A percentile compares a stretch with the other conserved stretches of the same genome.
These are phyloP conservation scores for Penicillium argentinense DNA, from an alignment of 495 filamentous ascomycete genomes.

Conservation along the genomic window DNA sequence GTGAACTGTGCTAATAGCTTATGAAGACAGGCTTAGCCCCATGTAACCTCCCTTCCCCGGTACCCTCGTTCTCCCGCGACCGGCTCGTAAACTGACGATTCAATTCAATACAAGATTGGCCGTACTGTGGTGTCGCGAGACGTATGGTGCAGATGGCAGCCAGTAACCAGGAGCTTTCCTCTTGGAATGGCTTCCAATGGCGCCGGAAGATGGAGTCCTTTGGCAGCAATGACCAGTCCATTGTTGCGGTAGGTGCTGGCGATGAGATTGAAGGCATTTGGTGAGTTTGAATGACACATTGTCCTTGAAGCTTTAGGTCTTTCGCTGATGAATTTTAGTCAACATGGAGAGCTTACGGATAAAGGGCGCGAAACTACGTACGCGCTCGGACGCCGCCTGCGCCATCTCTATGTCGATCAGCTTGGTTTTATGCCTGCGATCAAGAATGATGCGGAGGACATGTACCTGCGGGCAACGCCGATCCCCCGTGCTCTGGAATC, in stretches of 20 bases:
- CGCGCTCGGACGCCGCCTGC: slow-evolving; percentile 72
- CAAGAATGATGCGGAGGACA: slow-evolving; percentile 62
- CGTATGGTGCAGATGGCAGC: slow-evolving; percentile 72
- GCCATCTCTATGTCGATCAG: slow-evolving; percentile 85
- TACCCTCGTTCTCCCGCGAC: too few species aligned
- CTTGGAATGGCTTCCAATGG: slow-evolving; percentile 74
- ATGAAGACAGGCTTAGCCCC: slow-evolving; percentile 67
- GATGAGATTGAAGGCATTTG: slow-evolving; percentile 77
- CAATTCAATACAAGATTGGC: slow-evolving; percentile 63
- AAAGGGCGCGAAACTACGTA: slow-evolving; percentile 81
- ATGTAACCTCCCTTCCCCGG: slow-evolving; percentile 49
- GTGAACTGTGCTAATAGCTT: slow-evolving; percentile 22
- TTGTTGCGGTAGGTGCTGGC: slow-evolving; percentile 62
- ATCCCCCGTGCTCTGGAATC: slow-evolving; percentile 84
- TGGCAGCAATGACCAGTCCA: slow-evolving; percentile 66
- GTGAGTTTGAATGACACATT: slow-evolving; percentile 26
- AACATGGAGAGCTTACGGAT: slow-evolving; percentile 87
- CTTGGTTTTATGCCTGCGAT: slow-evolving; percentile 76
- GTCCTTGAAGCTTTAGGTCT: neutral
- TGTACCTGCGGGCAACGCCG: slow-evolving; percentile 85
- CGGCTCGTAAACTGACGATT: slow-evolving; percentile 13
- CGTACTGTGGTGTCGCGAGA: slow-evolving; percentile 79
- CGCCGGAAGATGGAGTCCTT: slow-evolving; percentile 78
- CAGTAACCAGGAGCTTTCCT: slow-evolving; percentile 51
- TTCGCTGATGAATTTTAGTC: slow-evolving; percentile 40